phyloP scores from a whole-genome alignment of 1,284 basidiomycete genomes.

The Ceraceosorus guamensis region DNA sequence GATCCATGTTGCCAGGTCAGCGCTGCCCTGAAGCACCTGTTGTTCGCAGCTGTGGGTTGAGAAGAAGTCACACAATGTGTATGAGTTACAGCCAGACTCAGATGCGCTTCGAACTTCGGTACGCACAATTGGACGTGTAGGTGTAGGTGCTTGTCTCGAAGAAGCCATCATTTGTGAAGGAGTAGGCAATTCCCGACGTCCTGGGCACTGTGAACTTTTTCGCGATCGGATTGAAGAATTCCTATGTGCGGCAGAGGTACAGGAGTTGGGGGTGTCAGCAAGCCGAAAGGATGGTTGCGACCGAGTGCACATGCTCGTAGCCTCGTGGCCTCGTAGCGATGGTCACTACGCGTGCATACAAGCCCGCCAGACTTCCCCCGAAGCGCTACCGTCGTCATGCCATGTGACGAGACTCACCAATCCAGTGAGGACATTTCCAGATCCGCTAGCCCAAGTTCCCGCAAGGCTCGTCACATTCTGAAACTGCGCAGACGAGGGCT shows the following conservation, averaged over 20 bases:
- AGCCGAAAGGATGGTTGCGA: neutral
- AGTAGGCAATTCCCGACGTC: constrained; percentile 39
- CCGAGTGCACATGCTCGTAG: too few relatives aligned
- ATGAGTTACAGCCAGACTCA: neutral
- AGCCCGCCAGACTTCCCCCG: too few relatives aligned
- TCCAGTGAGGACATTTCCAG: constrained; percentile 20
- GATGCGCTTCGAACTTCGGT: neutral
- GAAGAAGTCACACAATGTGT: too few relatives aligned
- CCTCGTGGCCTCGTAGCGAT: too few relatives aligned
- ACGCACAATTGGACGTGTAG: constrained; percentile 34
- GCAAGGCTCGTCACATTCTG: constrained; percentile 10
- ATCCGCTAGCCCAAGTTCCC: constrained; percentile 26
- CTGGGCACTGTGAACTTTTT: constrained; percentile 35
- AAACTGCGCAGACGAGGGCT: neutral
- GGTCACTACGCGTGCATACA: too few relatives aligned
- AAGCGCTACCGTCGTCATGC: too few relatives aligned
- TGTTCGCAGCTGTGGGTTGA: constrained; percentile 19
- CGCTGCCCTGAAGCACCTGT: constrained; percentile 39
- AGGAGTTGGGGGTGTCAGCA: neutral
- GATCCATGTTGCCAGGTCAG: constrained; percentile 46
- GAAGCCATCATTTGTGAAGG: constrained; percentile 40
- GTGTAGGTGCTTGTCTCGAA: constrained; percentile 36
- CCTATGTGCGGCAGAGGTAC: too few relatives aligned
- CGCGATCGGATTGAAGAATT: constrained; percentile 43
- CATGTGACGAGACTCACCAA: constrained; percentile 8